Evolutionary conservation across 768 basidiomycete species (phyloP), one percentile per base, ranked within the genome.

Genomic region (Paxillus rubicundulus): DNA sequence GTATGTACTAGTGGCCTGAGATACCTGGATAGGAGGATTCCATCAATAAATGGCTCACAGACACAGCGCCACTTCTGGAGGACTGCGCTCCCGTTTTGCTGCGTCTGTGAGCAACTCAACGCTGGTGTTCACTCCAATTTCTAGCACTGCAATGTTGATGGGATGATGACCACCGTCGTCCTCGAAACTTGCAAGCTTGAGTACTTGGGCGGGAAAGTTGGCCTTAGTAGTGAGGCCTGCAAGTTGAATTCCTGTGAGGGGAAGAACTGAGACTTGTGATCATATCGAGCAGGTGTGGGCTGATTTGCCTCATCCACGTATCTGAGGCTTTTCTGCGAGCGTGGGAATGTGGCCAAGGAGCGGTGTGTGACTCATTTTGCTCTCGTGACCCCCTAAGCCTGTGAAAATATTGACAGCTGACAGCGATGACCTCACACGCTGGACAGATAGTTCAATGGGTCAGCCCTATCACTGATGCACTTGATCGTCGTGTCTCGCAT

Each of bases 1-100:
- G 30, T 24, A n/a, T n/a, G n/a, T n/a, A 30, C 1, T 8, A 13
- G 33, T 33, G 12, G 33, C 13, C 33, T 13, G 33, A 33, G 33
- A 33, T 33, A 12, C 13, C 33, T 12, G 33, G 10, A 33, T 12
- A 33, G 33, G 13, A 33, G 5, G 33, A 14, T 9, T 10, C 24
- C 9, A 30, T 16, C 27, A 20, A n/a, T 17, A 27, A 12, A 52
- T 28, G 9, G 30, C n/a, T 21, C 47, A 38, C 18, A 53, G 45
- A 47, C 16, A 28, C 55, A 38, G 33, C 56, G 48, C 49, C 56
- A 58, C 24, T 59, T 3, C 56, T 37, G 47, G 49, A 59, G 49
- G 41, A 59, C 58, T 7, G 30, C 49, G 52, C 52, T 59, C 57
- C 57, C 52, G 51, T 49, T 50, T 54, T 59, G 49, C 46, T 49